These are phyloP conservation scores for Wilcoxina mikolae DNA, from an alignment of 495 filamentous ascomycete species.

Conservation along the genomic window DNA sequence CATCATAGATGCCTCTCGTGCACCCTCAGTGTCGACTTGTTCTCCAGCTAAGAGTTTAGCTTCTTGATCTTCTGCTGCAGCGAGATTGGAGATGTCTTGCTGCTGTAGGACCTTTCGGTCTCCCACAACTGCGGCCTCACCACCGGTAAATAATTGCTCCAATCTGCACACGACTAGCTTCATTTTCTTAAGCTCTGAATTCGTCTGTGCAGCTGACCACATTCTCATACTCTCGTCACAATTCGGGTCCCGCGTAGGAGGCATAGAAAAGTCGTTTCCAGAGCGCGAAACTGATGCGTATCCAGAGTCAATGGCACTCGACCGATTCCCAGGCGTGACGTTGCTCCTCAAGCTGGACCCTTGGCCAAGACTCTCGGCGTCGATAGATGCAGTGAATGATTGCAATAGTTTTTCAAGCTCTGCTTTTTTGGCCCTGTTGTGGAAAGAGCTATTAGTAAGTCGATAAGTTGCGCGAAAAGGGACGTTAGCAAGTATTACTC, in stretches of 20 bases:
- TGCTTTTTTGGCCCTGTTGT: constrained; percentile 42
- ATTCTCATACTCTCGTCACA: not conserved
- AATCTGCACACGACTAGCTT: constrained; percentile 54
- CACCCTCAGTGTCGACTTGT: constrained; percentile 16
- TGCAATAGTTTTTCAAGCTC: constrained; percentile 58
- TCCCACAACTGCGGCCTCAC: constrained; percentile 31
- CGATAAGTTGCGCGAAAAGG: not conserved
- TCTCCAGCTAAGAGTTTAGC: constrained; percentile 11
- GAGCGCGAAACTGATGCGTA: constrained; percentile 53
- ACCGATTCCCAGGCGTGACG: not conserved
- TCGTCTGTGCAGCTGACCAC: constrained; percentile 5
- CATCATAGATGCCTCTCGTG: constrained; percentile 24
- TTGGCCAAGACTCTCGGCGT: constrained; percentile 12
- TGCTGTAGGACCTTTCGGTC: constrained; percentile 36
- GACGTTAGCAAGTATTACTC: constrained; percentile 11
- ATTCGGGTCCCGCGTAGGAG: not conserved
- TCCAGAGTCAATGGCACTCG: constrained; percentile 42
- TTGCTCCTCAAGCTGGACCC: not conserved
- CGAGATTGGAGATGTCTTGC: constrained; percentile 42
- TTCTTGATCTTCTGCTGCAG: constrained; percentile 25
- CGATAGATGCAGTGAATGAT: constrained; percentile 46
- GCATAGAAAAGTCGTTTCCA: not conserved
- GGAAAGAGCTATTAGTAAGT: not conserved
- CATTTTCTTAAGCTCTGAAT: constrained; percentile 51
- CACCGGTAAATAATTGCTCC: constrained; percentile 65